A percentile compares a stretch with the other conserved stretches of the same genome.
These are phyloP conservation scores for Erythrobasidium hasegawianum DNA, from an alignment of 1,284 basidiomycete species.

Conservation along the genomic window DNA sequence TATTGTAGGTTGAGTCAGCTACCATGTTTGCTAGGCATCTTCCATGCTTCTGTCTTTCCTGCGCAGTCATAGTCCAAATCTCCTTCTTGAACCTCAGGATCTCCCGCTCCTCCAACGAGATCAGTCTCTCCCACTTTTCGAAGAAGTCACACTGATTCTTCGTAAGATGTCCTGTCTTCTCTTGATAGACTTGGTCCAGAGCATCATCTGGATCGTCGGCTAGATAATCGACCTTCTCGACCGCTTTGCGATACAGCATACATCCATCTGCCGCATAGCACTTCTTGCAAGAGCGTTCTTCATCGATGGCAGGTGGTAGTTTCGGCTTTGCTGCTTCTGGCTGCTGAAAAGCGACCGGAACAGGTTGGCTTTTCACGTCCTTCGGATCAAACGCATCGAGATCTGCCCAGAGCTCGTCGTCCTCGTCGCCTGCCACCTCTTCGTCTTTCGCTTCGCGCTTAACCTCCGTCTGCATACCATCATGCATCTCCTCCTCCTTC, in stretches of 20 bases:
- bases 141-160: slow-evolving; percentile 71
- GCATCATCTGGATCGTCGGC: slow-evolving; percentile 55
- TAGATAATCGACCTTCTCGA: slow-evolving; percentile 57
- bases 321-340: slow-evolving; percentile 54
- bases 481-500: slow-evolving; percentile 10
- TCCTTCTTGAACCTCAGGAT: slow-evolving; percentile 77
- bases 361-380: neutral
- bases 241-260: slow-evolving; percentile 86
- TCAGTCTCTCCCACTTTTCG: slow-evolving; percentile 80
- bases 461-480: slow-evolving; percentile 2
- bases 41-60: slow-evolving; percentile 71
- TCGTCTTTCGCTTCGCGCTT: slow-evolving; percentile 14
- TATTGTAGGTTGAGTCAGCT: slow-evolving; percentile 52
- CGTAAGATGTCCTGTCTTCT: slow-evolving; percentile 77
- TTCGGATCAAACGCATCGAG: neutral
- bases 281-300: slow-evolving; percentile 67
- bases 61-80: slow-evolving; percentile 85
- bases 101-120: slow-evolving; percentile 86
- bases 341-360: neutral
- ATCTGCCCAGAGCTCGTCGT: slow-evolving; percentile 34
- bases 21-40: slow-evolving; percentile 72
- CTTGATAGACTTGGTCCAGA: slow-evolving; percentile 68
- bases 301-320: slow-evolving; percentile 82
- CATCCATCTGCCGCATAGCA: slow-evolving; percentile 84
- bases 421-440: slow-evolving; percentile 20